These are phyloP conservation scores for Chlamydomonas sp. DNA, from an alignment of 139 green algal species.

Conservation along the genomic window DNA sequence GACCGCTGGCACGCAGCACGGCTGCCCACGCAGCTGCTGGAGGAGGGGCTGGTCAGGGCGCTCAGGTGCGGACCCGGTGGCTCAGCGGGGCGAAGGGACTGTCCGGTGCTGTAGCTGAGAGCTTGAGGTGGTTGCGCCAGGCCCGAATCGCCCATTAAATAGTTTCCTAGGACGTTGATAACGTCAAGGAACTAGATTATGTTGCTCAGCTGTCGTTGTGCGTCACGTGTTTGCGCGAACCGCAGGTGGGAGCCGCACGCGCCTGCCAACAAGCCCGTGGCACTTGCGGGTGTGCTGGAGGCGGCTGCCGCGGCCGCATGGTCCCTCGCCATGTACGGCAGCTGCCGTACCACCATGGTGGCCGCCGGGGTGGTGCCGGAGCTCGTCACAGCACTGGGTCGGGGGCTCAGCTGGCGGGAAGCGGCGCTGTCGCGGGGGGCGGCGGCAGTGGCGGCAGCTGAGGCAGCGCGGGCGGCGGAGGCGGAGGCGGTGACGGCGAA, in stretches of 20 bases:
- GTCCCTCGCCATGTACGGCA: conserved; percentile 20
- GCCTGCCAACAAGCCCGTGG: not conserved
- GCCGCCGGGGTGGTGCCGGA: conserved; percentile 18
- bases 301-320: conserved; percentile 25
- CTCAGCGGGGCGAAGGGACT: not conserved
- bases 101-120: not conserved
- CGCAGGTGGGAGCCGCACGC: conserved; percentile 27
- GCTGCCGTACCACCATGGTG: conserved; percentile 20
- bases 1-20: conserved; percentile 24
- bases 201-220: not conserved
- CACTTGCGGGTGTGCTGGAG: conserved; percentile 26
- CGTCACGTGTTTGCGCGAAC: not conserved
- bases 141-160: too few relatives aligned
- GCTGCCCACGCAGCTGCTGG: conserved; percentile 17
- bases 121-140: not conserved
- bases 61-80: not conserved
- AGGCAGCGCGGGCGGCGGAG: not conserved
- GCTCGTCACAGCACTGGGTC: not conserved
- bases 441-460: not conserved
- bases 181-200: not conserved
- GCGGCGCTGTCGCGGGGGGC: not conserved
- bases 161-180: not conserved
- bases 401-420: conserved; percentile 1
- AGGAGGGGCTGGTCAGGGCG: conserved; percentile 23
- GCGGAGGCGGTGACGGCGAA: not conserved